Base-by-base conservation (phyloP, 352 stramenopile species). In the Phytophthora lateralis region DNA sequence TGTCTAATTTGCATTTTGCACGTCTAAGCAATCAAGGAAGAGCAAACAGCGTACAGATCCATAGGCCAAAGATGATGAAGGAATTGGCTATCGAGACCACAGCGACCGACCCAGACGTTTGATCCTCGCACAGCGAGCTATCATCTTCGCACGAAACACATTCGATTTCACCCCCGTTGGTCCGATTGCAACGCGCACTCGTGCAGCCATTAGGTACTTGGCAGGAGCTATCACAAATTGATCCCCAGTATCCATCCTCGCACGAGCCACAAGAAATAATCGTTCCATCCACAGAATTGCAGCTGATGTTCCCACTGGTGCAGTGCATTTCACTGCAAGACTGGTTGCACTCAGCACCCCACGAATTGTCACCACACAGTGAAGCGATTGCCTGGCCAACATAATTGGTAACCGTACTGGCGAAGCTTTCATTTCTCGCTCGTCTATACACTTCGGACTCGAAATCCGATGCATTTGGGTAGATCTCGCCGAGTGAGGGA, bases 231-330 rank as follows among this genome's bases (percentile, higher is more conserved):
- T 42, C 34, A 30, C 63, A 71, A 3, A 18, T 52, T 30, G 21
- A 4, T 14, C 63, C 63, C 63, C 63, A 71, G 20, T 60, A 60
- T 17, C 63, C 63, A 30, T 35, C 38, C 7, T 63, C 27, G 27
- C 63, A 71, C 4, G 46, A 64, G 0, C 38, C 37, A 30, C 63
- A 71, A 9, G 58, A 63, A 7, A 64, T 0, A 5, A 55, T 6
- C 7, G 57, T 48, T 8, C 58, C 63, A 43, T 71, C 63, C 9
- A 67, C 57, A 8, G 63, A 48, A 29, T 71, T 71, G 38, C 63
- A 71, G 4, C 6, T 68, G 47, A 47, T 32, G 10, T 44, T 55
- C 3, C 32, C 46, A 2, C 21, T 67, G 4, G 6, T 44, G 39
- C 63, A 71, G 34, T 68, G 54, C 8, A 32, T 4, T n/a, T 20